A percentile compares a stretch with the other conserved stretches of the same genome.
Evolutionary conservation across 2,329 filamentous ascomycete genomes (phyloP).

Genomic region (Verticillium longisporum): DNA sequence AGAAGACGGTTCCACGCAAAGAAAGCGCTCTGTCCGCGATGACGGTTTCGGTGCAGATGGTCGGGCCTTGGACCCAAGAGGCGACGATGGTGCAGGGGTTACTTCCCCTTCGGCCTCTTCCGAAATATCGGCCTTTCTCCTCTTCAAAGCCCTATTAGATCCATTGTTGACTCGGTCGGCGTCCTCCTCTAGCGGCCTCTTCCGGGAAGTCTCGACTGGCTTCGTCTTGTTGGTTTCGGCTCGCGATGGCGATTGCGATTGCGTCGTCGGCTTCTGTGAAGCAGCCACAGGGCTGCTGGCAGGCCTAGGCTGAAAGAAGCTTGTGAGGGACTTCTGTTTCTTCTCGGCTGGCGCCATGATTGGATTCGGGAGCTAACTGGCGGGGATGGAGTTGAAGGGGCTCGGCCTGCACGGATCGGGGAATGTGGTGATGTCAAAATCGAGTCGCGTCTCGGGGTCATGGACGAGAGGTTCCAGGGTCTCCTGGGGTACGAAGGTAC

Average conservation of each 20-base stretch:
- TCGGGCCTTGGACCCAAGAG: not conserved
- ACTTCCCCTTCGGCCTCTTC: conserved; percentile 22
- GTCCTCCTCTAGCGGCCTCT: conserved; percentile 46
- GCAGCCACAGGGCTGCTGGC: conserved; percentile 36
- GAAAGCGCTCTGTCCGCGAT: conserved; percentile 43
- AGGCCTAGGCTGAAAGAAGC: conserved; percentile 68
- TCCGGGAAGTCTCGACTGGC: conserved; percentile 28
- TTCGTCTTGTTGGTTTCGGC: conserved; percentile 16
- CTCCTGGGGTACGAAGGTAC: conserved; percentile 10
- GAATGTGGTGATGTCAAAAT: not conserved
- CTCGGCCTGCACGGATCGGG: not conserved
- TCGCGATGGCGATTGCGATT: not conserved
- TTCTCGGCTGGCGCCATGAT: conserved; percentile 36
- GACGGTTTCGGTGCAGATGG: conserved; percentile 12
- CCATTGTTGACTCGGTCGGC: conserved; percentile 34
- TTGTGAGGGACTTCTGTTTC: conserved; percentile 78
- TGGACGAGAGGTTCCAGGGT: conserved; percentile 3
- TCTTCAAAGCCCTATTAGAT: conserved; percentile 33
- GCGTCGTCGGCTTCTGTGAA: conserved; percentile 23
- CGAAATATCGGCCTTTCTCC: conserved; percentile 33
- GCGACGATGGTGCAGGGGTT: conserved; percentile 20
- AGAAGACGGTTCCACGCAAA: conserved; percentile 40
- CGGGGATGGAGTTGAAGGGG: not conserved
- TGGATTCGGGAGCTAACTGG: not conserved
- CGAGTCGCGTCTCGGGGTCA: conserved; percentile 1